A percentile compares a stretch with the other conserved stretches of the same genome.
These are phyloP conservation scores for Rhododendron griersonianum DNA, from an alignment of 148 eudicot species.

Conservation along the genomic window DNA sequence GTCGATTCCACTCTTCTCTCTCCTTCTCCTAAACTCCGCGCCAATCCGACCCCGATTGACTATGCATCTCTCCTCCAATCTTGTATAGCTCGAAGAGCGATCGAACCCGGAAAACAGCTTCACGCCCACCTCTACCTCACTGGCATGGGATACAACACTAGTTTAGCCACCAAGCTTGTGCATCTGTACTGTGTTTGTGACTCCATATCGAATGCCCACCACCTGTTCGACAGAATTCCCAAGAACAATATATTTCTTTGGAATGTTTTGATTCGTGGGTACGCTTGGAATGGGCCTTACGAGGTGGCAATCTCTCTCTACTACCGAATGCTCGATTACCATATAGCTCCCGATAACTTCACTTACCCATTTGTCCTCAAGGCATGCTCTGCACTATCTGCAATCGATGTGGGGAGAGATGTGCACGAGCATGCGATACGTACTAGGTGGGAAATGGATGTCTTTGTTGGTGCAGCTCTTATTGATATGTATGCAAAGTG, in stretches of 20 bases:
- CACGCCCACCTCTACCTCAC: slow-evolving; percentile 54
- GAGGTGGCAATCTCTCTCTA: slow-evolving; percentile 49
- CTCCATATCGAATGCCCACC: slow-evolving; percentile 45
- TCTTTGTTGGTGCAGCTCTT: slow-evolving; percentile 73
- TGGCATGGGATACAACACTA: slow-evolving; percentile 41
- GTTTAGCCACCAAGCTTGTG: slow-evolving; percentile 63
- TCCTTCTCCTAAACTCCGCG: neutral
- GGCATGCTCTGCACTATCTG: slow-evolving; percentile 65
- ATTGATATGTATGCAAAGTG: slow-evolving; percentile 89
- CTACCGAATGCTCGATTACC: slow-evolving; percentile 47
- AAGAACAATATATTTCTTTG: slow-evolving; percentile 63
- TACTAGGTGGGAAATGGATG: slow-evolving; percentile 69
- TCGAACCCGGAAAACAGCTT: slow-evolving; percentile 73
- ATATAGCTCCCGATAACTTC: slow-evolving; percentile 67
- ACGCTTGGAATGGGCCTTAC: slow-evolving; percentile 85
- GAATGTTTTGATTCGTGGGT: slow-evolving; percentile 88
- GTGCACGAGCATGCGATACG: slow-evolving; percentile 53
- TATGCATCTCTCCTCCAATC: slow-evolving; percentile 44
- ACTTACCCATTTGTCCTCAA: slow-evolving; percentile 84
- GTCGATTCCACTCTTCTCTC: neutral
- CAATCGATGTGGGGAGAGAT: slow-evolving; percentile 51
- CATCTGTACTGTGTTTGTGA: slow-evolving; percentile 58
- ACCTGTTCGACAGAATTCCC: slow-evolving; percentile 69
- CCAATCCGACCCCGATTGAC: neutral
- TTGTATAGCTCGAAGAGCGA: slow-evolving; percentile 49